Evolutionary conservation across 176 grass and related monocot genomes (phyloP), one percentile per base, ranked within the genome.

Genomic region (Secale cereale): DNA sequence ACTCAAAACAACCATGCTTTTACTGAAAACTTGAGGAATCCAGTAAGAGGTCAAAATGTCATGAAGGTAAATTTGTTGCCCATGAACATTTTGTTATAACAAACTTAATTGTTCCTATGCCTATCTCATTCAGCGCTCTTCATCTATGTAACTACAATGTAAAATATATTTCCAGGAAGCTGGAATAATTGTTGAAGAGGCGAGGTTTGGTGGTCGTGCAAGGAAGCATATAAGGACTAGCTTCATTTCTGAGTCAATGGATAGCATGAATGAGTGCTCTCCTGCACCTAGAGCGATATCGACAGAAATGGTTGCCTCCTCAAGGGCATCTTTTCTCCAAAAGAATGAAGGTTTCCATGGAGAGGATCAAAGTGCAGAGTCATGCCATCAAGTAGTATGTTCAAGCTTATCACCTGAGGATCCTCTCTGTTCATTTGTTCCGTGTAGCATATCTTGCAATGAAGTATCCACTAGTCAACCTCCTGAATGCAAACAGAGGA

Each of bases 181-280:
- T 72, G 82, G 70, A 35, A 59, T 40, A 31, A 37, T 91, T 79
- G 65, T 25, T 45, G 74, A 60, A 39, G 35, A 82, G 46, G 73
- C 29, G 54, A 88, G 93, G 74, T 33, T 56, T 74, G 62, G 50
- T 86, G 72, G 20, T 78, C 45, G 59, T 86, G 68, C 25, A 77
- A 87, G 86, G 79, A 95, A 90, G 84, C 78, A 52, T 78, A 91
- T 92, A 78, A 78, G 91, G 87, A 91, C 91, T 85, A 98, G 95
- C 87, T 98, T 85, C 80, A 91, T 98, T 88, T 95, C 95, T 85
- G 95, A 98, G 83, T 98, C 95, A 6, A 91, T 90, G 30, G 72
- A 90, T 65, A 77, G 70, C 73, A 82, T 71, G 16, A 64, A 87
- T 37, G 78, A 71, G 14, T 79, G 80, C 65, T 72, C 50, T 77